Evolutionary conservation across 1,284 basidiomycete genomes (phyloP).

Genomic region (Sporisorium sorghi): DNA sequence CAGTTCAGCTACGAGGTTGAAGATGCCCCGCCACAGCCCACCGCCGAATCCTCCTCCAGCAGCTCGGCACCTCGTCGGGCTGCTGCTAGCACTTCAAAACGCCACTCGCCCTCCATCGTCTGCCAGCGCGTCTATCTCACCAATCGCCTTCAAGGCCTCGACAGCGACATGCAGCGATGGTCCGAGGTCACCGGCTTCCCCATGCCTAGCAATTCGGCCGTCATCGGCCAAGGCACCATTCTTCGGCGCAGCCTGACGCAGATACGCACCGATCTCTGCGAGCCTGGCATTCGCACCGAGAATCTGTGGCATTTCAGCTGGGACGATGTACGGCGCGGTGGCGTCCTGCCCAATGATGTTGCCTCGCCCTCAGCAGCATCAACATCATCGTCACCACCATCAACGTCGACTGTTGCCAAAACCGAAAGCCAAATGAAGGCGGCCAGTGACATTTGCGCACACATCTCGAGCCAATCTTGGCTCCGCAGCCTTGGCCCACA

Average conservation of each 20-base stretch:
- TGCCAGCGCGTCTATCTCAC: conserved; percentile 45
- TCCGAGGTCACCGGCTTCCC: conserved; percentile 38
- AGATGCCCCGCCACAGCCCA: background rate
- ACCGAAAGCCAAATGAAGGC: background rate
- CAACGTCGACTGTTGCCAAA: background rate
- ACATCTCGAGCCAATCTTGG: conserved; percentile 43
- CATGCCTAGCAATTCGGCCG: conserved; percentile 36
- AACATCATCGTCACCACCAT: background rate
- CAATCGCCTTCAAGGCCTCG: conserved; percentile 47
- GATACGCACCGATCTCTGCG: conserved; percentile 42
- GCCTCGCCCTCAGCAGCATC: background rate
- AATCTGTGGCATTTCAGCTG: conserved; percentile 47
- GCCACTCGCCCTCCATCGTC: conserved; percentile 29
- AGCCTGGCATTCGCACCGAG: conserved; percentile 45
- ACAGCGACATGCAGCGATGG: conserved; percentile 42
- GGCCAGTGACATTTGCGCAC: conserved; percentile 4
- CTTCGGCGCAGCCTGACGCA: conserved; percentile 34
- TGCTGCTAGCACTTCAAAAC: background rate
- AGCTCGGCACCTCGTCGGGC: background rate
- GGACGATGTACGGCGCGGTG: conserved; percentile 21
- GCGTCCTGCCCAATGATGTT: background rate
- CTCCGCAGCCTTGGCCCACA: conserved; percentile 26
- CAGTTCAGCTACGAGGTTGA: conserved; percentile 16
- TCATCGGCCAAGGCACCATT: conserved; percentile 45
- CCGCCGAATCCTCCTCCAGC: background rate